phyloP scores from a whole-genome alignment of 169 alveolate species.

The Sarcocystis neurona region DNA sequence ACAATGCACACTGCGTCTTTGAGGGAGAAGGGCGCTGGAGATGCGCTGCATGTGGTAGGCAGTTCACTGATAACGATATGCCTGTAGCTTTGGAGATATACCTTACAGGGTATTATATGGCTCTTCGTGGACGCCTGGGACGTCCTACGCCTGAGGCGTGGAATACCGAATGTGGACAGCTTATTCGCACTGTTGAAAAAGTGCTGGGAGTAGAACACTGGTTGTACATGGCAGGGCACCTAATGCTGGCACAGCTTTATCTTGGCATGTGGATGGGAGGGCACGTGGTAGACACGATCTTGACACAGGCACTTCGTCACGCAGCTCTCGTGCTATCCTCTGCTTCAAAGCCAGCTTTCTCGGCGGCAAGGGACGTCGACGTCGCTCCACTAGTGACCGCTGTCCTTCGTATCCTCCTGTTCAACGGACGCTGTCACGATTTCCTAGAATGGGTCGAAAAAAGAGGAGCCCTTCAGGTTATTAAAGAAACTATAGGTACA shows the following conservation, averaged over 20 bases:
- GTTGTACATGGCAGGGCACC: constrained; percentile 57
- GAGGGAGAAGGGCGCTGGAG: constrained; percentile 34
- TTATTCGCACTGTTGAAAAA: constrained; percentile 43
- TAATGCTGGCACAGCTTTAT: constrained; percentile 57
- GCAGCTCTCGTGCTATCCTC: constrained; percentile 35
- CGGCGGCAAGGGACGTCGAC: constrained; percentile 54
- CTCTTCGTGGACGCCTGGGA: constrained; percentile 42
- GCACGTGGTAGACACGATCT: constrained; percentile 40
- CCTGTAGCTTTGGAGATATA: constrained; percentile 54
- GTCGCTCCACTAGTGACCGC: constrained; percentile 60
- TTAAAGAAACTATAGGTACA: constrained; percentile 47
- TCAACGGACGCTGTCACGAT: constrained; percentile 45
- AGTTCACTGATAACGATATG: constrained; percentile 60
- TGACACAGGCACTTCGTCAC: constrained; percentile 42
- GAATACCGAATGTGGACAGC: constrained; percentile 46
- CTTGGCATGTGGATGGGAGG: constrained; percentile 65
- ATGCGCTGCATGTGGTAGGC: constrained; percentile 45
- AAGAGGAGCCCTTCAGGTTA: constrained; percentile 30
- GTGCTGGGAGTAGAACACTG: constrained; percentile 59
- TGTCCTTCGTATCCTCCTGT: constrained; percentile 48
- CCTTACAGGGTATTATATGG: constrained; percentile 37
- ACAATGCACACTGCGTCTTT: neutral
- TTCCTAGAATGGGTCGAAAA: constrained; percentile 45
- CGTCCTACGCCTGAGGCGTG: constrained; percentile 50
- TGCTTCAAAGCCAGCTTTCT: neutral